Base-by-base conservation (phyloP, 116 monocot genomes). In the Phalaenopsis hybrid region DNA sequence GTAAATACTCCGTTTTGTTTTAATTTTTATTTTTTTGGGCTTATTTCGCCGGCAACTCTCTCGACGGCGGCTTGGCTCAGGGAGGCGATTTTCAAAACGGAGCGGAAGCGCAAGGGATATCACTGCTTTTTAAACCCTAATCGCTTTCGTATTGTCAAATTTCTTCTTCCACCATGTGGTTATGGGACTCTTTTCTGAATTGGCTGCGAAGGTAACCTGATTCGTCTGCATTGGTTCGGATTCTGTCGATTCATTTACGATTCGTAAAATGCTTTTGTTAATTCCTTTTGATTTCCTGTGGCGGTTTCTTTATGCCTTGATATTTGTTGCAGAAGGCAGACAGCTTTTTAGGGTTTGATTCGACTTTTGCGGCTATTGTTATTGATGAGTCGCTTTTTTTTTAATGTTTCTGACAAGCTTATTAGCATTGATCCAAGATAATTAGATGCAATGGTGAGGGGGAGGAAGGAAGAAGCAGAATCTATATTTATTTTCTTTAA, bases 141-240 rank as follows among this genome's bases (percentile, higher is more conserved):
- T 55, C 16, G 48, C 55, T 55, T 16, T 55, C 17, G 15, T 55
- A 5, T 23, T 34, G 65, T 52, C 41, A n/a, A 41, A 44, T 44
- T 83, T 69, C 63, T 51, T 73, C 21, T 63, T 76, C 61, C 33
- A 80, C 86, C 84, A 97, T 97, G 97, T 94, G 94, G 12, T 70
- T 92, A 46, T 94, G 91, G 94, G 92, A 97, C 68, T 87, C 91
- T 80, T 91, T 97, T 79, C 91, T 97, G 81, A 92, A 94, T 83
- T 97, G 97, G 97, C 89, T 97, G 57, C 84, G 97, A 72, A 97
- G 97, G 97, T 97, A 48, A 8, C 10, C 6, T 41, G 57, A 1
- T 83, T 82, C 21, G 31, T 28, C 4, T 78, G 73, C 73, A 33
- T 37, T 73, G 13, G 41, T 17, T 17, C 6, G 17, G 82, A 33